Conservation (phyloP, 768 basidiomycete species). For the Clathrus columnatus region DNA sequence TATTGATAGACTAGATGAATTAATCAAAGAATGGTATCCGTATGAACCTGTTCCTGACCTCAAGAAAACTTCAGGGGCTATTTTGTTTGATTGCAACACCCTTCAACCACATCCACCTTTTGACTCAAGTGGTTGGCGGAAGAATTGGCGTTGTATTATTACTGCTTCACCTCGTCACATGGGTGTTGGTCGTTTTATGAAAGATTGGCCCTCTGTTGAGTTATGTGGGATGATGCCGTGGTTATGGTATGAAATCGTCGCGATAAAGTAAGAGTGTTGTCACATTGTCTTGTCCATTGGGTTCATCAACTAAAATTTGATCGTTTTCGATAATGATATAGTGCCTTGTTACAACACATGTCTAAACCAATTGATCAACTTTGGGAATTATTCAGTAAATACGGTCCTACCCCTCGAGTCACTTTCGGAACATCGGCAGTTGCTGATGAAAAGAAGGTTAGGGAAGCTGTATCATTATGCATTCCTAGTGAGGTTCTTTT, state of each 20-base stretch:
- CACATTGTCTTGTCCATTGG: not conserved
- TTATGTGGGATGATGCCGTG: conserved; percentile 2
- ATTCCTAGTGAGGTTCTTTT: not conserved
- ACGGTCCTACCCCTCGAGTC: not conserved
- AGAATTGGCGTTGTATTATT: not conserved
- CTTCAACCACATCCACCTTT: not conserved
- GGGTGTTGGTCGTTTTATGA: not conserved
- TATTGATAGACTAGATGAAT: not conserved
- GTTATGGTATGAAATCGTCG: not conserved
- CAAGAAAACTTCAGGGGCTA: not conserved
- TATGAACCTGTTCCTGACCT: not conserved
- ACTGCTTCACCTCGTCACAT: not conserved
- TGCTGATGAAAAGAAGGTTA: not conserved
- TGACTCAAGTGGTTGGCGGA: not conserved
- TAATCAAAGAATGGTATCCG: not conserved
- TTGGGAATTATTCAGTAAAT: not conserved
- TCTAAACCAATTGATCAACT: not conserved
- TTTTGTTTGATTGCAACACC: not conserved
- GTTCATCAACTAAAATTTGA: not conserved
- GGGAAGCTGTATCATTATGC: not conserved
- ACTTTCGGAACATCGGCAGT: not conserved
- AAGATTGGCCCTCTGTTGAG: not conserved
- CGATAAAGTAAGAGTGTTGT: not conserved
- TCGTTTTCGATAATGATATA: no score
- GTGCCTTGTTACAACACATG: not conserved